Conservation (phyloP, 129 eudicot species). For the Centaurea solstitialis region DNA sequence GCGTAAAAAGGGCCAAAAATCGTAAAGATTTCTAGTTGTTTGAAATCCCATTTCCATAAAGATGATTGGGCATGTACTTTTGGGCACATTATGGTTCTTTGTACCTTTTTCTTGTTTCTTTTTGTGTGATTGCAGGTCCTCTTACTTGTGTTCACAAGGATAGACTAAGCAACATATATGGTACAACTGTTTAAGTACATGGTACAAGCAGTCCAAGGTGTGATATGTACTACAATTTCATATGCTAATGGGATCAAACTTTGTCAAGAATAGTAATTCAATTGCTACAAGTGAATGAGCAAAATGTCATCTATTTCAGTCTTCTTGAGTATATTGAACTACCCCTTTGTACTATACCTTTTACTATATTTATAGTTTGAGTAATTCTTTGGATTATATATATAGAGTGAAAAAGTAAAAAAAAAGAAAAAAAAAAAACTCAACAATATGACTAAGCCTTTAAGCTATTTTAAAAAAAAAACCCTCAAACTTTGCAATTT, state of each 20-base stretch:
- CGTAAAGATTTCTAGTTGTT: constrained; percentile 2
- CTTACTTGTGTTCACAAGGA: constrained; percentile 28
- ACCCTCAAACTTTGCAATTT: no score
- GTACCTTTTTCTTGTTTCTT: constrained; percentile 24
- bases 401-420: no score
- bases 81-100: constrained; percentile 37
- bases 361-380: neutral
- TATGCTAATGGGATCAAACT: constrained; percentile 19
- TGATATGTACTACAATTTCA: constrained; percentile 20
- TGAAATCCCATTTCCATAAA: constrained; percentile 10
- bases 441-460: no score
- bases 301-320: constrained; percentile 17
- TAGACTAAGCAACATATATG: constrained; percentile 18
- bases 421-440: no score
- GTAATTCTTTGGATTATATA: neutral
- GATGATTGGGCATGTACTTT: constrained; percentile 37
- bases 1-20: neutral
- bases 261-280: constrained; percentile 22
- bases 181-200: constrained; percentile 28
- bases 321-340: constrained; percentile 17
- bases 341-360: constrained; percentile 18
- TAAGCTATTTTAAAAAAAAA: no score
- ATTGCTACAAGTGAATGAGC: constrained; percentile 22
- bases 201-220: constrained; percentile 23
- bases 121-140: constrained; percentile 25